Base-by-base conservation (phyloP, 2,329 filamentous ascomycete species). In the Claviceps sp. region DNA sequence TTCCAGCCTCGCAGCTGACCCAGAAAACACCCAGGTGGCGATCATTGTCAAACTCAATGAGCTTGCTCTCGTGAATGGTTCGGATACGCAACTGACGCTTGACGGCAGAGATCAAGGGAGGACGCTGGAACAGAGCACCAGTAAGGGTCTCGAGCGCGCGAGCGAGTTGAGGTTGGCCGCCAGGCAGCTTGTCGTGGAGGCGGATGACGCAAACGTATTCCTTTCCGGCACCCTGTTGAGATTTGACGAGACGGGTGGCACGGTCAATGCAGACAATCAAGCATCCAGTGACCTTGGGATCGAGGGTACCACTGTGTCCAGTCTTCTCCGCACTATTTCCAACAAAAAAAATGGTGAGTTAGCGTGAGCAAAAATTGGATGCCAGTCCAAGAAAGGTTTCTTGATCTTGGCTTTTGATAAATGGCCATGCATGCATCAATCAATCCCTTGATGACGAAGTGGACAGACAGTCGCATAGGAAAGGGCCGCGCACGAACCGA, bases 11-110 rank as follows among this genome's bases (percentile, higher is more conserved):
- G 72, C 93, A 98, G 72, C 88, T 95, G 62, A 97, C 93, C 91
- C 93, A 97, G 80, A 98, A 98, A 52, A 97, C 91, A 70, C 87
- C 93, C 40, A 98, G 80, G 70, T 97, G 90, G 63, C 93, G 84
- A 65, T 97, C 91, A 67, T 98, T 97, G 76, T 98, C 93, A 67
- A 97, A 98, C 75, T 98, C 93, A 67, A 88, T 82, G 52, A 97
- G 78, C 75, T 94, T 95, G 81, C 85, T 94, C 73, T 97, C 89
- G 76, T 97, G 86, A 62, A 98, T 95, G 57, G 91, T 96, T 72
- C 93, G 84, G 71, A 98, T 95, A 79, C 93, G 90, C 56, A 98
- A 82, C 76, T 97, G 91, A 64, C 93, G 85, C 85, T 98, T 98
- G 70, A 98, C 93, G 65, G 93, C 93, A 30, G 91, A 97, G 67